Percentiles rank a stretch among this genome's conserved stretches.
Evolutionary conservation across 805 yeast genomes (phyloP).

Genomic region (Starmerella apis): DNA sequence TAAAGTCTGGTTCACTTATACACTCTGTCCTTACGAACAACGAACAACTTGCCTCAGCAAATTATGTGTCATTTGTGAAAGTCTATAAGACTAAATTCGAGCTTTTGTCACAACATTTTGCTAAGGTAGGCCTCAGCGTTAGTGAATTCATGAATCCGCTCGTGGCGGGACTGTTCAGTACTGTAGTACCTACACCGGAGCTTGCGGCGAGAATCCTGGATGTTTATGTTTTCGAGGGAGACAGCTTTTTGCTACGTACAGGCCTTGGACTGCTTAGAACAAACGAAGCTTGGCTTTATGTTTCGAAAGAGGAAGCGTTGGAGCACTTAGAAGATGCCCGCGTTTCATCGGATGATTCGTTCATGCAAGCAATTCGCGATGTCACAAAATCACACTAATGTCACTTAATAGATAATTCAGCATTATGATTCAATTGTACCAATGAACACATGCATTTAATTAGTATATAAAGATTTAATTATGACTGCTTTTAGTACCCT

Average conservation of each 20-base stretch:
- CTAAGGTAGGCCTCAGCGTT: slow-evolving; percentile 36
- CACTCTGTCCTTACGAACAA: slow-evolving; percentile 30
- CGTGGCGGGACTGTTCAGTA: slow-evolving; percentile 38
- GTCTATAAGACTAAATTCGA: slow-evolving; percentile 40
- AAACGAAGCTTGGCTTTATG: slow-evolving; percentile 45
- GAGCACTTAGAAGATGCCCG: slow-evolving; percentile 22
- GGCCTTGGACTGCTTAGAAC: slow-evolving; percentile 44
- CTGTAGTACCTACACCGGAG: slow-evolving; percentile 38
- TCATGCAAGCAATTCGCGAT: slow-evolving; percentile 17
- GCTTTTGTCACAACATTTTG: slow-evolving; percentile 43
- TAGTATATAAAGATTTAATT: too few species aligned
- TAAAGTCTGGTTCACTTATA: slow-evolving; percentile 31
- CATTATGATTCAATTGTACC: not conserved
- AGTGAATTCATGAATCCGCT: slow-evolving; percentile 38
- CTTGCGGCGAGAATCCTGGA: slow-evolving; percentile 45
- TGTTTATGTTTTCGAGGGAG: slow-evolving; percentile 52
- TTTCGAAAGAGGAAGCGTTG: slow-evolving; percentile 40
- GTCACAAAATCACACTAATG: slow-evolving; percentile 13
- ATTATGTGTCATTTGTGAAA: slow-evolving; percentile 40
- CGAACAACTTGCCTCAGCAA: slow-evolving; percentile 32
- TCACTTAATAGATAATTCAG: too few species aligned
- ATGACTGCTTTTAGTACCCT: too few species aligned
- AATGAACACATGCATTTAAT: too few species aligned
- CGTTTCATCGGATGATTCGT: slow-evolving; percentile 13
- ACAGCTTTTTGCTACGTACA: slow-evolving; percentile 43